phyloP scores from a whole-genome alignment of 1,284 basidiomycete species.

The Paramarasmius palmivorus region DNA sequence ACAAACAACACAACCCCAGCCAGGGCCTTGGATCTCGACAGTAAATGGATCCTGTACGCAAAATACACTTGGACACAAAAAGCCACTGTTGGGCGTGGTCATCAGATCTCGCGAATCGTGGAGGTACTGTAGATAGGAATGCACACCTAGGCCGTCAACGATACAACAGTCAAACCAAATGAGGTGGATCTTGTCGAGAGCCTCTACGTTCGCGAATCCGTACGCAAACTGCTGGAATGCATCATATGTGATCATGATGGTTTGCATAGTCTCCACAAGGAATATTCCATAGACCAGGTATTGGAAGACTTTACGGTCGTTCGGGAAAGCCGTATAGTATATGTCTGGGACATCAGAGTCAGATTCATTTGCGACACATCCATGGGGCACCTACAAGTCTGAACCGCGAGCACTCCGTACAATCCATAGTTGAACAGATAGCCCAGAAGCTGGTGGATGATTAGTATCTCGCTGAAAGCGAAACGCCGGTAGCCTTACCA shows the following conservation, averaged over 20 bases:
- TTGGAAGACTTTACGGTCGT: not conserved
- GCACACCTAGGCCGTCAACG: not conserved
- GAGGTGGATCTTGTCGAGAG: conserved; percentile 9
- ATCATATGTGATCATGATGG: conserved; percentile 19
- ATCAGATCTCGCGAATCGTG: not conserved
- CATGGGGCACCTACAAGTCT: not conserved
- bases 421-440: not conserved
- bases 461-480: not conserved
- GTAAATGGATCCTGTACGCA: not conserved
- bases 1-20: not conserved
- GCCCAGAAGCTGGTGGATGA: not conserved
- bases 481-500: not conserved
- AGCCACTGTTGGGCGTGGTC: not conserved
- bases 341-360: not conserved
- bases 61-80: not conserved
- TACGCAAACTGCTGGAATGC: conserved; percentile 23
- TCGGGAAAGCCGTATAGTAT: not conserved
- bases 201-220: conserved; percentile 15
- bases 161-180: not conserved
- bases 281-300: conserved; percentile 17
- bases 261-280: conserved; percentile 17
- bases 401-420: not conserved
- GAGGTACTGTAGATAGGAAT: not conserved
- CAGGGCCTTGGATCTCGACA: not conserved
- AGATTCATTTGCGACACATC: no score